Percentiles rank a stretch among this genome's conserved stretches.
phyloP scores from a whole-genome alignment of 73 alveolate species.

The Tetrahymena elliotti region DNA sequence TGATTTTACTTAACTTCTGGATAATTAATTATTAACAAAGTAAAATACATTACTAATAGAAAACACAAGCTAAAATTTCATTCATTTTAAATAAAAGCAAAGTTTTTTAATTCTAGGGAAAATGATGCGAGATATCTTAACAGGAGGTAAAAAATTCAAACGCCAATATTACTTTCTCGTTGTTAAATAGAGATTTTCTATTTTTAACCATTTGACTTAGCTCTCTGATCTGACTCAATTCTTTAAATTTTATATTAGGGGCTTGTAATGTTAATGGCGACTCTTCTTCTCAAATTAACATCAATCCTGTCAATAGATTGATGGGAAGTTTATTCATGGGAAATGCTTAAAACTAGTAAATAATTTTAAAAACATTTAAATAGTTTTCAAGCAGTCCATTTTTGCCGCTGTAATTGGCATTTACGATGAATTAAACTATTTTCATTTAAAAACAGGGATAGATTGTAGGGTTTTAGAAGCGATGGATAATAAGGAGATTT shows the following conservation, averaged over 20 bases:
- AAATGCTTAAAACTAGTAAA: constrained; percentile 30
- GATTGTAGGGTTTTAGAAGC: not conserved
- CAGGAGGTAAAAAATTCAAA: not conserved
- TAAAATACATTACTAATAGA: not conserved
- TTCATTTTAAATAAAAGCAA: not conserved
- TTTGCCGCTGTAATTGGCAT: not conserved
- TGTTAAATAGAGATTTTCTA: not conserved
- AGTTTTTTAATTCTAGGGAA: not conserved
- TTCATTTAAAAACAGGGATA: not conserved
- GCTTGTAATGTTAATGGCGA: constrained; percentile 38
- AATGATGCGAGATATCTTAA: not conserved
- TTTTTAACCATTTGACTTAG: not conserved
- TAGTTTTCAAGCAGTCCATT: not conserved
- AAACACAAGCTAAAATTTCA: not conserved
- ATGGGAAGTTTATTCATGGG: constrained; percentile 34
- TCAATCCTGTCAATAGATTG: constrained; percentile 22
- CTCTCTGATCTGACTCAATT: not conserved
- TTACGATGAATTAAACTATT: not conserved
- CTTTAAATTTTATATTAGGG: not conserved
- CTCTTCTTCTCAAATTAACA: constrained; percentile 2
- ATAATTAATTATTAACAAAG: not conserved
- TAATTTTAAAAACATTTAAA: not conserved
- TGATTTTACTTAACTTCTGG: not conserved
- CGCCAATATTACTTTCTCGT: not conserved
- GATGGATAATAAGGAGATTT: not conserved